Percentiles rank a stretch among this genome's conserved stretches.
Conservation (phyloP, 2,329 filamentous ascomycete species). For the Aspergillus neotritici region DNA sequence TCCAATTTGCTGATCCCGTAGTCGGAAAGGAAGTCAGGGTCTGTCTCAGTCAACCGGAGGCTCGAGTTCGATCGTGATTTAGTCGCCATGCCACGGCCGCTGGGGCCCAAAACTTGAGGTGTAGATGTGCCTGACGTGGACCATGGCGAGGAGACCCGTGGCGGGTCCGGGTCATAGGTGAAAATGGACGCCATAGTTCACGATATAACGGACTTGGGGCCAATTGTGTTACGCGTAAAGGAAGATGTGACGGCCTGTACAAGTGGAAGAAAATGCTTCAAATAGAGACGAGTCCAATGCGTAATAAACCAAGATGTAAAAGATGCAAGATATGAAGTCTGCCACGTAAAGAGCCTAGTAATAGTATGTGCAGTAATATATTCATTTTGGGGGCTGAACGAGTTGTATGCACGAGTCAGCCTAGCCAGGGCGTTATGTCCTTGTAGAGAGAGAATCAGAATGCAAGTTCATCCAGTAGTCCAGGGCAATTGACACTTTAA, state of each 20-base stretch:
- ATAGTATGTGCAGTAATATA: slow-evolving; percentile 16
- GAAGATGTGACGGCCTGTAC: neutral
- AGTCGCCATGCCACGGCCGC: slow-evolving; percentile 20
- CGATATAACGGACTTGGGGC: neutral
- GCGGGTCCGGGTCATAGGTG: slow-evolving; percentile 84
- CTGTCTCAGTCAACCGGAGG: slow-evolving; percentile 29
- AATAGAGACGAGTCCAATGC: slow-evolving; percentile 1
- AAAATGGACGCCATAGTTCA: slow-evolving; percentile 82
- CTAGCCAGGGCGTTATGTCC: neutral
- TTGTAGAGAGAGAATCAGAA: neutral
- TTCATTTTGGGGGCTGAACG: slow-evolving; percentile 15
- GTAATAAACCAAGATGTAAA: slow-evolving; percentile 2
- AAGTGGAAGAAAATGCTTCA: slow-evolving; percentile 1
- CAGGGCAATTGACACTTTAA: slow-evolving; percentile 1
- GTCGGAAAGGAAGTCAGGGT: slow-evolving; percentile 42
- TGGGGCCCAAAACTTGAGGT: slow-evolving; percentile 26
- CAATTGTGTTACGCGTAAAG: neutral
- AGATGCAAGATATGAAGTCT: slow-evolving; percentile 4
- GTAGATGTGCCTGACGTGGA: slow-evolving; percentile 51
- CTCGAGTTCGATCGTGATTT: slow-evolving; percentile 32
- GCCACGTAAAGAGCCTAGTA: slow-evolving; percentile 7
- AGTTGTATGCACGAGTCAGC: neutral
- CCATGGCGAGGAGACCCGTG: slow-evolving; percentile 88
- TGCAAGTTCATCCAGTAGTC: neutral
- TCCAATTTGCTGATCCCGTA: slow-evolving; percentile 70